Evolutionary conservation across 805 yeast species (phyloP).

Genomic region (Zygoascus ofunaensis): DNA sequence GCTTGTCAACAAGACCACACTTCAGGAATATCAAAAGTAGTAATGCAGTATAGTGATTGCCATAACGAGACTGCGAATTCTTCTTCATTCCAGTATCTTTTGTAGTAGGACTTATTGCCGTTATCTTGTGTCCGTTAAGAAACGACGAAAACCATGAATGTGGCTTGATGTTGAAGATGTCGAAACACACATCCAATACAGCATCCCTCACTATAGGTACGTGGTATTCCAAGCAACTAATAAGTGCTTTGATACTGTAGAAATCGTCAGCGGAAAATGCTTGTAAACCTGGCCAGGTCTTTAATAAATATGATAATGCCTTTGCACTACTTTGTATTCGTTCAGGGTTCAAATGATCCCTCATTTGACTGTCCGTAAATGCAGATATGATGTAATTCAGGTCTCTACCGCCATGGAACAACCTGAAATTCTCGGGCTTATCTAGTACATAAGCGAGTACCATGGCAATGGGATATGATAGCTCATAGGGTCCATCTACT

Average conservation of each 20-base stretch:
- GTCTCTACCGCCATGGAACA: constrained; percentile 52
- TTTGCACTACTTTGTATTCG: constrained; percentile 52
- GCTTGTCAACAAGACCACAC: constrained; percentile 43
- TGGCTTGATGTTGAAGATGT: constrained; percentile 51
- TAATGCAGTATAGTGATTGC: constrained; percentile 60
- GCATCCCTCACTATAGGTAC: constrained; percentile 46
- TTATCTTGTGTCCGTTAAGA: constrained; percentile 23
- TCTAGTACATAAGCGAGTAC: constrained; percentile 52
- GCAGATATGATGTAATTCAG: constrained; percentile 54
- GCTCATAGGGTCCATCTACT: constrained; percentile 45
- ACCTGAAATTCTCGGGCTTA: constrained; percentile 42
- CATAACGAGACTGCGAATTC: constrained; percentile 19
- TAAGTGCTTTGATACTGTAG: constrained; percentile 45
- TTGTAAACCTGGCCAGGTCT: constrained; percentile 69
- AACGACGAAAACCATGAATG: constrained; percentile 43
- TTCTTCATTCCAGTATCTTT: constrained; percentile 31
- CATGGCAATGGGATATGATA: constrained; percentile 35
- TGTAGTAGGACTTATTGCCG: constrained; percentile 19
- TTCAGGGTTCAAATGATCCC: constrained; percentile 40
- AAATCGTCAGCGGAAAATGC: constrained; percentile 52
- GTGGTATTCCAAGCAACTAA: constrained; percentile 54
- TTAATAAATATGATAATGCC: constrained; percentile 51
- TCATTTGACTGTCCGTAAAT: constrained; percentile 55
- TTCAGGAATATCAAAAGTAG: constrained; percentile 46
- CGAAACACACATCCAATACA: constrained; percentile 62